Conservation (phyloP, 2,329 filamentous ascomycete genomes). For the Colletotrichum sojae region DNA sequence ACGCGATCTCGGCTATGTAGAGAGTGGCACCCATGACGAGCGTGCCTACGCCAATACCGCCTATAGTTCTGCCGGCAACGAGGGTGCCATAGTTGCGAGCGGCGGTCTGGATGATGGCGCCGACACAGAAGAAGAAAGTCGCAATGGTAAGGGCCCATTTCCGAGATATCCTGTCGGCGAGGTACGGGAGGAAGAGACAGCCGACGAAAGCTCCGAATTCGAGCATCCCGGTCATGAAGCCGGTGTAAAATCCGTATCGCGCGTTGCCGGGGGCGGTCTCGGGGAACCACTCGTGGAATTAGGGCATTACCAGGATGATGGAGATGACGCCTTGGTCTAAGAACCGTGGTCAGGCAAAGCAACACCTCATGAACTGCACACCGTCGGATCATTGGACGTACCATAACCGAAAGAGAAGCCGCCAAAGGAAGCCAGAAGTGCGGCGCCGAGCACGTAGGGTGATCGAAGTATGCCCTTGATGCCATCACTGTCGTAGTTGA, state of each 20-base stretch:
- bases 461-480: conserved; percentile 51
- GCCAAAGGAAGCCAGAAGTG: conserved; percentile 58
- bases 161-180: conserved; percentile 58
- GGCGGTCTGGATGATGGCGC: conserved; percentile 56
- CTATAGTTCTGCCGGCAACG: conserved; percentile 48
- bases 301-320: conserved; percentile 60
- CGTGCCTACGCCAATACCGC: conserved; percentile 49
- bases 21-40: conserved; percentile 48
- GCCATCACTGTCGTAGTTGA: conserved; percentile 48
- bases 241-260: conserved; percentile 49
- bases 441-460: conserved; percentile 58
- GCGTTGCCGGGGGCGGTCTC: conserved; percentile 43
- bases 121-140: conserved; percentile 56
- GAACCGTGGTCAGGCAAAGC: background rate
- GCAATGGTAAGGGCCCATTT: conserved; percentile 58
- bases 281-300: conserved; percentile 57
- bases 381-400: background rate
- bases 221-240: conserved; percentile 60
- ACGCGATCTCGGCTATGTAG: conserved; percentile 52
- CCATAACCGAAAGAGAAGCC: conserved; percentile 51
- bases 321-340: conserved; percentile 54
- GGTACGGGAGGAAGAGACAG: conserved; percentile 51
- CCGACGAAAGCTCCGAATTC: conserved; percentile 56
- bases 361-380: background rate
- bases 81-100: conserved; percentile 46